phyloP scores from a whole-genome alignment of 257 asterid genomes.

The Paraleonurus japonicus region DNA sequence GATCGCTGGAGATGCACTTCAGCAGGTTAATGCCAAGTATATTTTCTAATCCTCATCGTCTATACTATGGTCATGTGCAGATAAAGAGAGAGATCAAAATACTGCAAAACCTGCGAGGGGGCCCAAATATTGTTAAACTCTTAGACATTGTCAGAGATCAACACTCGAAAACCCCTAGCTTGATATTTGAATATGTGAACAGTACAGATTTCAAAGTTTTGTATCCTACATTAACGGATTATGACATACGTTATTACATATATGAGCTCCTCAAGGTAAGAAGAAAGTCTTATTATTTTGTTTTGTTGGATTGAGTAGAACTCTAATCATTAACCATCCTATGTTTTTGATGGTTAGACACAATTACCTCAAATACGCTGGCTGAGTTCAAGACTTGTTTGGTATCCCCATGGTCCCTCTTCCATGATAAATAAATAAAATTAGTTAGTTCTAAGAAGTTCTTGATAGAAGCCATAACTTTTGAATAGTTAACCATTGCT shows the following conservation, averaged over 20 bases:
- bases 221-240: slow-evolving; percentile 69
- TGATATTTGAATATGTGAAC: slow-evolving; percentile 74
- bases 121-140: slow-evolving; percentile 82
- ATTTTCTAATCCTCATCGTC: neutral
- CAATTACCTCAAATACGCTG: neutral
- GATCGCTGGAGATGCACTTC: neutral
- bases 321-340: neutral
- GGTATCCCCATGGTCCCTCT: neutral
- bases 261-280: slow-evolving; percentile 71
- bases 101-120: slow-evolving; percentile 71
- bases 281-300: neutral
- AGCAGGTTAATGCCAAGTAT: neutral
- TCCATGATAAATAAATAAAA: neutral
- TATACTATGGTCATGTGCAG: slow-evolving; percentile 36
- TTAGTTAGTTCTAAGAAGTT: neutral
- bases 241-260: slow-evolving; percentile 64
- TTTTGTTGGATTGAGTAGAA: neutral
- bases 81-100: slow-evolving; percentile 83
- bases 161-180: slow-evolving; percentile 77
- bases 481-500: neutral
- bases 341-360: neutral
- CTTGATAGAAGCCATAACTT: neutral
- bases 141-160: slow-evolving; percentile 77
- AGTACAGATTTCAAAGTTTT: slow-evolving; percentile 72
- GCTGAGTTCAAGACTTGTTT: neutral